Evolutionary conservation across 179 eudicot species (phyloP).

Genomic region (Nepenthes alata): DNA sequence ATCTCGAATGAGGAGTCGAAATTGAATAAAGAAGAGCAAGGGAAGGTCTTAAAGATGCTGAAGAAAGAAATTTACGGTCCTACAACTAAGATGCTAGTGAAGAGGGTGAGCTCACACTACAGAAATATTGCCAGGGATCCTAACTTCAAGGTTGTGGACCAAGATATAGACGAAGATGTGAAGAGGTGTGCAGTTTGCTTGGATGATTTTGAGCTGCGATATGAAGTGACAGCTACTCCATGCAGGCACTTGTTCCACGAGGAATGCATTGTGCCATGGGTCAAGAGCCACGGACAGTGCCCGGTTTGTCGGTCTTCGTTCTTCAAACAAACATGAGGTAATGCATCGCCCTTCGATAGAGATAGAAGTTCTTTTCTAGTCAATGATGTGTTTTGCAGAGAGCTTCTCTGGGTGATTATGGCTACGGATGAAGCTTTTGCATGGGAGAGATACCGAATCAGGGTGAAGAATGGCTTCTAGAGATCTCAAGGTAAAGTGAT

Average conservation of each 20-base stretch:
- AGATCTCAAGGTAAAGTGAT: no score
- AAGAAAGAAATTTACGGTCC: slow-evolving; percentile 54
- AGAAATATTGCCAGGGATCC: slow-evolving; percentile 15
- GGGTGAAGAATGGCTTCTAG: no score
- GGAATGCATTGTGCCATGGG: slow-evolving; percentile 85
- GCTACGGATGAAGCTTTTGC: no score
- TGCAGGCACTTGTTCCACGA: slow-evolving; percentile 86
- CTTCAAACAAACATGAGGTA: slow-evolving; percentile 11
- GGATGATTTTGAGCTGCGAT: slow-evolving; percentile 52
- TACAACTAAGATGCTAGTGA: slow-evolving; percentile 26
- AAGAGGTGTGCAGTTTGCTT: slow-evolving; percentile 71
- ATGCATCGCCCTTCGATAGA: not conserved
- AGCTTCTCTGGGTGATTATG: no score
- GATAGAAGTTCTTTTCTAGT: no score
- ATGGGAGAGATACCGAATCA: no score
- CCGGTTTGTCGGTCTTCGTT: slow-evolving; percentile 55
- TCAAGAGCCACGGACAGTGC: slow-evolving; percentile 53
- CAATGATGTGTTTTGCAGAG: no score
- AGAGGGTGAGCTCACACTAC: slow-evolving; percentile 33
- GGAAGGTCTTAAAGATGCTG: slow-evolving; percentile 28
- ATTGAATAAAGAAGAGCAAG: slow-evolving; percentile 38
- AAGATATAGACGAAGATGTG: slow-evolving; percentile 29
- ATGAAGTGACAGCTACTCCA: slow-evolving; percentile 47
- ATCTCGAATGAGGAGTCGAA: slow-evolving; percentile 14
- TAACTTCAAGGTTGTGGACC: slow-evolving; percentile 3